Conservation (phyloP, 2,329 filamentous ascomycete species). For the Camillea tinctor region DNA sequence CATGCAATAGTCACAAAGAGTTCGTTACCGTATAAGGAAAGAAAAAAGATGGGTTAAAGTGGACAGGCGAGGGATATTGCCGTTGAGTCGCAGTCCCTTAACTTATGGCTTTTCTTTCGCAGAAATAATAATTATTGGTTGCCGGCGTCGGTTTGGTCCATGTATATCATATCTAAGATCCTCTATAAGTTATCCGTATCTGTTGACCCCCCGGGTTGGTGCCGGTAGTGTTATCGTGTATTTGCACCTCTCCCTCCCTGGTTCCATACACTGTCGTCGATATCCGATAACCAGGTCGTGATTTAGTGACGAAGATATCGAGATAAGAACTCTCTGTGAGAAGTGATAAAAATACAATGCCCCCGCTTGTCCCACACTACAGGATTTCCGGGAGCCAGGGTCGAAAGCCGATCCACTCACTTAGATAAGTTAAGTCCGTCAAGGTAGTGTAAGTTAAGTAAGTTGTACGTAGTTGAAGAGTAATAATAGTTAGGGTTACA, state of each 20-base stretch:
- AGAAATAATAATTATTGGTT: not conserved
- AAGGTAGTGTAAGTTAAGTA: not conserved
- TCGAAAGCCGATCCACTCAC: not conserved
- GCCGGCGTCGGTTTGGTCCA: not conserved
- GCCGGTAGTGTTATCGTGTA: not conserved
- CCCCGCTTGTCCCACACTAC: not conserved
- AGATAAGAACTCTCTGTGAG: not conserved
- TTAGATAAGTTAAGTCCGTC: not conserved
- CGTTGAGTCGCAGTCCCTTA: not conserved
- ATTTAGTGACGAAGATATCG: not conserved
- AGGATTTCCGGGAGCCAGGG: not conserved
- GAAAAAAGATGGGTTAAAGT: constrained; percentile 1
- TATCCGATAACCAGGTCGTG: too few relatives aligned
- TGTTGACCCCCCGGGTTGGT: not conserved
- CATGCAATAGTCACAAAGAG: constrained; percentile 1
- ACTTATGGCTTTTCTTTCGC: not conserved
- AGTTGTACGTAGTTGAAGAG: not conserved
- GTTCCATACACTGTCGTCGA: too few relatives aligned
- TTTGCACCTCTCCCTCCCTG: not conserved
- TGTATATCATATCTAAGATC: too few relatives aligned
- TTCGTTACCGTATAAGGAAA: not conserved
- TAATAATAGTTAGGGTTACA: not conserved
- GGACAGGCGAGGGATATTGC: not conserved
- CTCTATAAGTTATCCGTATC: not conserved
- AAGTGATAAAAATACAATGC: not conserved